Evolutionary conservation across 2,329 filamentous ascomycete genomes (phyloP).

Genomic region (Pyrenochaeta sp.): DNA sequence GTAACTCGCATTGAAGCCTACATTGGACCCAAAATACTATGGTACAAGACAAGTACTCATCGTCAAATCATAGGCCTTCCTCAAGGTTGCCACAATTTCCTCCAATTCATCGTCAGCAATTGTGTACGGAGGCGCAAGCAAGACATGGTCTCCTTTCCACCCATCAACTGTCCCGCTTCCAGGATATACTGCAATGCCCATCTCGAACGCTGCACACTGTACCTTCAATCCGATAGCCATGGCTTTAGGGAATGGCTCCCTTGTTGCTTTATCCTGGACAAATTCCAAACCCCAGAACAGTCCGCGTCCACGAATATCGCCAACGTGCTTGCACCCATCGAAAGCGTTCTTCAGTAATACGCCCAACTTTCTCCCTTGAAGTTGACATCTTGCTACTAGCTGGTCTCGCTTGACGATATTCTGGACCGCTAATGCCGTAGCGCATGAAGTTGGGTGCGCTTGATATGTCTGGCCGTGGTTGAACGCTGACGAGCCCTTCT

Average conservation of each 20-base stretch:
- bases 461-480: constrained; percentile 69
- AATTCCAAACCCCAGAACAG: constrained; percentile 67
- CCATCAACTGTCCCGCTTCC: no score
- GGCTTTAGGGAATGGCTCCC: constrained; percentile 62
- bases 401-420: constrained; percentile 55
- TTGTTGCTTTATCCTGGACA: constrained; percentile 61
- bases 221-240: background rate
- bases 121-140: no score
- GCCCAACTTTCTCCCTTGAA: constrained; percentile 63
- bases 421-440: constrained; percentile 69
- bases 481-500: constrained; percentile 57
- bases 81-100: no score
- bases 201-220: background rate
- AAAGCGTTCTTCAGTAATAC: constrained; percentile 54
- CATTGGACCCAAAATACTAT: no score
- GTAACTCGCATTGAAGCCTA: no score
- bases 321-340: constrained; percentile 58
- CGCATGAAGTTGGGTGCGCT: constrained; percentile 65
- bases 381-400: constrained; percentile 61
- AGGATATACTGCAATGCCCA: no score
- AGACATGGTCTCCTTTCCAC: no score
- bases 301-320: constrained; percentile 67
- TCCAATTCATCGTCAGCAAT: no score
- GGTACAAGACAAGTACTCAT: no score
- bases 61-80: no score